Percentiles rank a stretch among this genome's conserved stretches.
These are phyloP conservation scores for Aulographum hederae DNA, from an alignment of 2,329 filamentous ascomycete genomes.

Conservation along the genomic window DNA sequence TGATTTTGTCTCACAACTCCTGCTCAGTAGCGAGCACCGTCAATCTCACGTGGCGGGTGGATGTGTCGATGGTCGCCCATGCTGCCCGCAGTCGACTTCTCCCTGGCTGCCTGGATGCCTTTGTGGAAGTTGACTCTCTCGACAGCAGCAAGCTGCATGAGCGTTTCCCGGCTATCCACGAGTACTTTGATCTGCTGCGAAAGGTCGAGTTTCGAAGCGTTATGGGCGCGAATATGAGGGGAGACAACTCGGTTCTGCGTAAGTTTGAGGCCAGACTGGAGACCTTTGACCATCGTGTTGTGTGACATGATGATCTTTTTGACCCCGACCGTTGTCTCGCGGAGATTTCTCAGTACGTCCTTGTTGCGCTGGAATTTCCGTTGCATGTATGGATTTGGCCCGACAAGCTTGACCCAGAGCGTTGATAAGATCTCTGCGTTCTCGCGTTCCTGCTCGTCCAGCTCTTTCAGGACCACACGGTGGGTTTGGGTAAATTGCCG, in stretches of 20 bases:
- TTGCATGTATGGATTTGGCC: constrained; percentile 54
- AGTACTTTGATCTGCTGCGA: constrained; percentile 85
- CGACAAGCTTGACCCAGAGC: constrained; percentile 74
- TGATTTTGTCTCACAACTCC: no score
- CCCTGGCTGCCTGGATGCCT: no score
- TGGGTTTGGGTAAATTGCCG: constrained; percentile 78
- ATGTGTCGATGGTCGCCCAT: no score
- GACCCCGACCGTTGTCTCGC: constrained; percentile 69
- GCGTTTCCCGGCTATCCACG: no score
- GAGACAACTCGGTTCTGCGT: constrained; percentile 67
- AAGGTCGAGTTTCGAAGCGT: constrained; percentile 51
- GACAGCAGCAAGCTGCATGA: no score
- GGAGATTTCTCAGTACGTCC: constrained; percentile 57
- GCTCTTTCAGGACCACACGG: constrained; percentile 68
- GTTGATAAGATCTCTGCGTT: constrained; percentile 68
- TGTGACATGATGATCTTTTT: constrained; percentile 76
- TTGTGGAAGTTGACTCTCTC: no score
- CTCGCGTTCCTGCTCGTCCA: constrained; percentile 58
- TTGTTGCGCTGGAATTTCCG: constrained; percentile 87
- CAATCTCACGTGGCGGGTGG: no score
- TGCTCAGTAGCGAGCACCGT: no score
- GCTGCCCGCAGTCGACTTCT: no score
- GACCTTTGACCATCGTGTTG: constrained; percentile 62
- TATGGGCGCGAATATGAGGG: constrained; percentile 57
- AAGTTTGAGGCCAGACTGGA: constrained; percentile 78